Evolutionary conservation across 306 rosid species (phyloP).

Genomic region (Coriaria nepalensis): DNA sequence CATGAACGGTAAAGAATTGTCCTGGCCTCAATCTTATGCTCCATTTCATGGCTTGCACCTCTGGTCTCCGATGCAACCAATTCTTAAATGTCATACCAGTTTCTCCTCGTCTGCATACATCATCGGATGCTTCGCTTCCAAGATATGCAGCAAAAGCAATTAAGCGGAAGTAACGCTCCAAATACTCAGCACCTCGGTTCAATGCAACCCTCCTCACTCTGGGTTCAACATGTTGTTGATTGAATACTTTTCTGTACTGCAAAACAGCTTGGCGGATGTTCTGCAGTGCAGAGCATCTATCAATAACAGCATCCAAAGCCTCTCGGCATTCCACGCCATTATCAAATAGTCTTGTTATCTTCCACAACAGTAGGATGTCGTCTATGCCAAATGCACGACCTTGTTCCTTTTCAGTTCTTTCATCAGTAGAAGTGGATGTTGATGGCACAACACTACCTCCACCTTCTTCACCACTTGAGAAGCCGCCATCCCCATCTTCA

Average conservation of each 20-base stretch:
- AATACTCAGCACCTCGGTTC: slow-evolving; percentile 79
- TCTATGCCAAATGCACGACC: slow-evolving; percentile 70
- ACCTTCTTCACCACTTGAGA: slow-evolving; percentile 63
- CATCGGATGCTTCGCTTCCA: slow-evolving; percentile 89
- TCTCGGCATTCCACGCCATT: slow-evolving; percentile 84
- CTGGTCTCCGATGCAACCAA: slow-evolving; percentile 80
- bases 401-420: slow-evolving; percentile 31
- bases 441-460: slow-evolving; percentile 27
- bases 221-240: slow-evolving; percentile 79
- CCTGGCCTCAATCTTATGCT: slow-evolving; percentile 82
- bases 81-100: slow-evolving; percentile 61
- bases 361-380: slow-evolving; percentile 79
- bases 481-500: slow-evolving; percentile 43
- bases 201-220: slow-evolving; percentile 86
- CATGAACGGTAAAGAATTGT: slow-evolving; percentile 72
- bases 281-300: slow-evolving; percentile 85
- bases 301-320: slow-evolving; percentile 81
- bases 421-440: slow-evolving; percentile 19
- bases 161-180: slow-evolving; percentile 81
- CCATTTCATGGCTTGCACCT: slow-evolving; percentile 91
- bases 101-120: slow-evolving; percentile 62
- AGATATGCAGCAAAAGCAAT: slow-evolving; percentile 95
- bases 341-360: slow-evolving; percentile 75
- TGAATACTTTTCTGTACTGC: slow-evolving; percentile 58
- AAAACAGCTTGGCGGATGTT: slow-evolving; percentile 88